phyloP scores from a whole-genome alignment of 2,329 filamentous ascomycete species.

The Ramularia collo-cygni region DNA sequence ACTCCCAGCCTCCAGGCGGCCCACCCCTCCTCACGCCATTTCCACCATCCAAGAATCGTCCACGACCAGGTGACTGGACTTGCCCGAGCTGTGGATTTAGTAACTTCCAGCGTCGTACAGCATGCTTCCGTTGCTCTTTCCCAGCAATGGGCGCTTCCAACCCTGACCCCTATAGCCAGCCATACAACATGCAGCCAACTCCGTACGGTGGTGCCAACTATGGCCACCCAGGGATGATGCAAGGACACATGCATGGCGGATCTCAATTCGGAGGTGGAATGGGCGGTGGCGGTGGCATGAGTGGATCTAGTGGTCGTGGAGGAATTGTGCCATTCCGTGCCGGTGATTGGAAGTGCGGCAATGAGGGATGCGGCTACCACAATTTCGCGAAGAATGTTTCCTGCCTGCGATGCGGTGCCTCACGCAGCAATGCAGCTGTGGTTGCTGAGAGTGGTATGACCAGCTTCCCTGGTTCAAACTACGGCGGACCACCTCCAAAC shows the following conservation, averaged over 20 bases:
- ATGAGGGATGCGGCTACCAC: slow-evolving; percentile 95
- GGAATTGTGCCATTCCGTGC: slow-evolving; percentile 89
- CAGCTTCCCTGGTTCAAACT: slow-evolving; percentile 22
- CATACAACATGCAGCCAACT: slow-evolving; percentile 45
- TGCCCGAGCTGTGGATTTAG: slow-evolving; percentile 98
- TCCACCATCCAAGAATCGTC: slow-evolving; percentile 96
- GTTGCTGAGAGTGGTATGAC: slow-evolving; percentile 80
- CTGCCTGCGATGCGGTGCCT: slow-evolving; percentile 91
- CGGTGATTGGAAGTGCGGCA: slow-evolving; percentile 98
- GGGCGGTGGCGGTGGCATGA: slow-evolving; percentile 52
- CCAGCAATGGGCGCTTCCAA: slow-evolving; percentile 75
- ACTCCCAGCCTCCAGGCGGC: slow-evolving; percentile 39
- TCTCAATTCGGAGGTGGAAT: slow-evolving; percentile 38
- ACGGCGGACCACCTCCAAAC: slow-evolving; percentile 66
- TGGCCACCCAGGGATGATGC: slow-evolving; percentile 66
- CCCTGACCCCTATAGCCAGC: slow-evolving; percentile 50
- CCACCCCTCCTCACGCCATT: slow-evolving; percentile 79
- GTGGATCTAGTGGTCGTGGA: slow-evolving; percentile 54
- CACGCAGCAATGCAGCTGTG: slow-evolving; percentile 85
- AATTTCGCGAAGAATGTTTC: slow-evolving; percentile 99
- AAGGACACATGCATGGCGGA: slow-evolving; percentile 56
- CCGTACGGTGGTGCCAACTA: slow-evolving; percentile 36
- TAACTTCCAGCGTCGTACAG: slow-evolving; percentile 97
- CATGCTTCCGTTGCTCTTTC: slow-evolving; percentile 98
- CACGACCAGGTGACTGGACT: slow-evolving; percentile 95